Base-by-base conservation (phyloP, 495 filamentous ascomycete genomes). In the Lasiosphaeria hispida region DNA sequence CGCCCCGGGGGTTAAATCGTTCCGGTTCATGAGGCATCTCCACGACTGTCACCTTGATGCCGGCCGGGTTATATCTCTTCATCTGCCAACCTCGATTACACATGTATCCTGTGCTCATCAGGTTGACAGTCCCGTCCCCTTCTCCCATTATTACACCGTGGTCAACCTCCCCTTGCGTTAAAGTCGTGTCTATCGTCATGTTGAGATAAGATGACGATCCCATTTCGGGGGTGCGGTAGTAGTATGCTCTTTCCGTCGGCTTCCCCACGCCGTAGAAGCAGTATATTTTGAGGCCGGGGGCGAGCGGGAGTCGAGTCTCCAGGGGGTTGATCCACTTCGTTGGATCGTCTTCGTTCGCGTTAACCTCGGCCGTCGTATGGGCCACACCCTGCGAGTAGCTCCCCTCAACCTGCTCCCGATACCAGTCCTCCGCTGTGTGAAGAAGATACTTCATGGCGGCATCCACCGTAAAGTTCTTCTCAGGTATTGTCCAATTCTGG, bases 21-120 rank as follows among this genome's bases (percentile, higher is more conserved):
- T 96, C 92, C 0, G 94, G 94, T 69, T 97, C 92, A 67, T 98
- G 95, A 3, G 86, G 89, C 93, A 97, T 97, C 74, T 97, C 94
- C 62, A 85, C 91, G 3, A 91, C 87, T 54, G 87, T 93, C 66
- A 98, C 77, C 64, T 90, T 81, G 3, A 86, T 79, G 0, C 85
- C 85, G 0, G 91, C 88, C 0, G 94, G 94, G 68, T 98, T 98
- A 64, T 93, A 98, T 15, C 94, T 83, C 66, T 90, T 91, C 64
- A 97, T 89, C 50, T 84, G 82, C 94, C 94, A 98, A 19, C 94
- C 94, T 66, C 87, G 89, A 61, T 89, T 85, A 72, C 94, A 98
- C 94, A 98, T 97, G 67, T 97, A 98, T 3, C 91, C 94, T 3
- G 83, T 85, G 62, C 88, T 92, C 44, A 98, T 73, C 7, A 98